phyloP scores from a whole-genome alignment of 805 yeast species.

The Kodamaea leandrae region DNA sequence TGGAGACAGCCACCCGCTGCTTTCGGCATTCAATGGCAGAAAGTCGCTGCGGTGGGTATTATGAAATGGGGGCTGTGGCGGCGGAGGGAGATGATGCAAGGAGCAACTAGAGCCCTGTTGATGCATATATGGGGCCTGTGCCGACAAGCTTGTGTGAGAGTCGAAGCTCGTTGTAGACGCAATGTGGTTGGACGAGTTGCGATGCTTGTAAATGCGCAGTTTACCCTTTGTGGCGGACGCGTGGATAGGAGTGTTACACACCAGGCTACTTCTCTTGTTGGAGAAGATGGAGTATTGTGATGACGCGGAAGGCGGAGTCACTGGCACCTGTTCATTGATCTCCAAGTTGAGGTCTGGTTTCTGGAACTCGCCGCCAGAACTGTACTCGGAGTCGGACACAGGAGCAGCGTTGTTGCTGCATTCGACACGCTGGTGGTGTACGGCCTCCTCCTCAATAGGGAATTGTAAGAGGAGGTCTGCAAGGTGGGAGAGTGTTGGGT shows the following conservation, averaged over 20 bases:
- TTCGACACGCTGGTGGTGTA: constrained; percentile 1
- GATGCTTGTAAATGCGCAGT: constrained; percentile 14
- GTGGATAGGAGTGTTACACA: constrained; percentile 25
- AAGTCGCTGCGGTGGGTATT: not conserved
- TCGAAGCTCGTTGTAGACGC: constrained; percentile 3
- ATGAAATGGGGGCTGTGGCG: constrained; percentile 10
- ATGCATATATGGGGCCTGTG: constrained; percentile 7
- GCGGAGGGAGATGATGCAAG: constrained; percentile 5
- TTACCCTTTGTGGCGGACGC: constrained; percentile 8
- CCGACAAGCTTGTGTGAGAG: constrained; percentile 8
- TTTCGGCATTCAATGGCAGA: constrained; percentile 1
- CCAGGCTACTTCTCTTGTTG: constrained; percentile 19
- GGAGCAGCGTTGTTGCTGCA: constrained; percentile 3
- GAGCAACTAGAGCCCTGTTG: constrained; percentile 5
- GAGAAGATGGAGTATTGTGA: constrained; percentile 40
- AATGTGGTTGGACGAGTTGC: constrained; percentile 3
- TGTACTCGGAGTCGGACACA: constrained; percentile 4
- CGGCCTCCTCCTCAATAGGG: constrained; percentile 15
- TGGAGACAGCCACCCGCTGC: constrained; percentile 3
- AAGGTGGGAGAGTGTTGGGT: constrained; percentile 19
- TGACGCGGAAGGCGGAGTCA: constrained; percentile 44
- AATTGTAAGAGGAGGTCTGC: constrained; percentile 28
- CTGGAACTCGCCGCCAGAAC: constrained; percentile 7
- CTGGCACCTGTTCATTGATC: constrained; percentile 18
- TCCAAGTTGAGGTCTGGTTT: constrained; percentile 4